These are phyloP conservation scores for Diplogelasinospora grovesii DNA, from an alignment of 495 filamentous ascomycete species.

Conservation along the genomic window DNA sequence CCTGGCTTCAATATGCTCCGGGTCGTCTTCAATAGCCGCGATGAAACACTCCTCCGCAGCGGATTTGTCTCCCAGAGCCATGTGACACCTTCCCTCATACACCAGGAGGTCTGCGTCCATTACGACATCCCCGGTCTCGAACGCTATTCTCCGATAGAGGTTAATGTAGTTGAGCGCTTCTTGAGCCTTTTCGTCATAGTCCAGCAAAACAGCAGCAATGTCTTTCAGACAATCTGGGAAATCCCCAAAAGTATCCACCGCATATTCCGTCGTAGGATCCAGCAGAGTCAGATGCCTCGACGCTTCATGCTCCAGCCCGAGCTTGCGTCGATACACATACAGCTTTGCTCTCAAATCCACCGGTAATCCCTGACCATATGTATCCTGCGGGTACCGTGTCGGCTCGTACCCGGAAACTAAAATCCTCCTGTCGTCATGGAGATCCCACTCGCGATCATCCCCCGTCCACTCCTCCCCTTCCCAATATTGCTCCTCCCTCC, in stretches of 20 bases:
- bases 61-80: slow-evolving; percentile 50
- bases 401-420: slow-evolving; percentile 43
- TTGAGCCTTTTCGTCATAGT: slow-evolving; percentile 43
- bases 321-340: slow-evolving; percentile 68
- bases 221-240: slow-evolving; percentile 74
- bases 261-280: slow-evolving; percentile 47
- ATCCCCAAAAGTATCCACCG: slow-evolving; percentile 46
- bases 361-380: slow-evolving; percentile 72
- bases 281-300: slow-evolving; percentile 48
- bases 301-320: slow-evolving; percentile 68
- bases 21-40: slow-evolving; percentile 61
- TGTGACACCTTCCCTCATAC: slow-evolving; percentile 67
- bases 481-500: slow-evolving; percentile 71
- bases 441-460: slow-evolving; percentile 92
- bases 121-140: slow-evolving; percentile 47
- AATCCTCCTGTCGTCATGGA: slow-evolving; percentile 59
- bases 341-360: slow-evolving; percentile 81
- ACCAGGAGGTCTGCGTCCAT: slow-evolving; percentile 57
- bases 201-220: slow-evolving; percentile 60
- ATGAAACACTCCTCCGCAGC: slow-evolving; percentile 72
- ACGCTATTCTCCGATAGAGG: slow-evolving; percentile 51
- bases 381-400: slow-evolving; percentile 49
- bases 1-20: slow-evolving; percentile 58
- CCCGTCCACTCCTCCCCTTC: slow-evolving; percentile 58
- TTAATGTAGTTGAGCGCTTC: slow-evolving; percentile 71